phyloP scores from a whole-genome alignment of 192 early-diverging fungal species.

The Chytriomyces hyalinus region DNA sequence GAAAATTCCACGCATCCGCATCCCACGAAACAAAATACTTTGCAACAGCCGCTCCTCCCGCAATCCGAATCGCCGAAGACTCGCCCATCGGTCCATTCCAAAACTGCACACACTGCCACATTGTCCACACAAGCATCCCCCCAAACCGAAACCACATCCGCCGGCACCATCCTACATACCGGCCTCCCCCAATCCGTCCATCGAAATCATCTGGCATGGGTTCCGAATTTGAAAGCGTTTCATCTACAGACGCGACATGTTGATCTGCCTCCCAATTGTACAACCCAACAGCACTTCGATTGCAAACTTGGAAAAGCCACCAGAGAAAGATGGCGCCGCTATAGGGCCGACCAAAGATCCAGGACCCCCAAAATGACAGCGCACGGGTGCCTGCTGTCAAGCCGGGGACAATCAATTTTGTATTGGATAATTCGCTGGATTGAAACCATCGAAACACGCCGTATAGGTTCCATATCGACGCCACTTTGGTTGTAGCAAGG shows the following conservation, averaged over 20 bases:
- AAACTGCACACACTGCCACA: constrained; percentile 4
- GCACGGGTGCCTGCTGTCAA: not conserved
- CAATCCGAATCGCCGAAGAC: not conserved
- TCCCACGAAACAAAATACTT: constrained; percentile 12
- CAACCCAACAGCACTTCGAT: constrained; percentile 22
- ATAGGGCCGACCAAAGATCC: constrained; percentile 23
- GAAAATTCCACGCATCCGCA: not conserved
- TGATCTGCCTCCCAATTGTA: constrained; percentile 28
- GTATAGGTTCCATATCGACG: constrained; percentile 9
- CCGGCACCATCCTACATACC: constrained; percentile 23
- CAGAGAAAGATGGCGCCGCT: constrained; percentile 20
- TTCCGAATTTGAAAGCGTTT: not conserved
- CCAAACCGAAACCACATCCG: constrained; percentile 25
- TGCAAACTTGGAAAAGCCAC: constrained; percentile 27
- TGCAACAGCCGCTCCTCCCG: not conserved
- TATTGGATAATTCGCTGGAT: not conserved
- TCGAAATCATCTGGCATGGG: constrained; percentile 22
- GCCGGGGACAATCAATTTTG: constrained; percentile 14
- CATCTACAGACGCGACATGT: constrained; percentile 2
- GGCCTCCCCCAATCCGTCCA: constrained; percentile 32
- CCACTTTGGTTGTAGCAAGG: too few species aligned
- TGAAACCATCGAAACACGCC: constrained; percentile 7
- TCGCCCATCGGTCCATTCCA: not conserved
- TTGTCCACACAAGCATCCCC: constrained; percentile 6
- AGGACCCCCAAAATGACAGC: constrained; percentile 25